Conservation (phyloP, 306 rosid genomes). For the peach (Prunus persica) region DNA sequence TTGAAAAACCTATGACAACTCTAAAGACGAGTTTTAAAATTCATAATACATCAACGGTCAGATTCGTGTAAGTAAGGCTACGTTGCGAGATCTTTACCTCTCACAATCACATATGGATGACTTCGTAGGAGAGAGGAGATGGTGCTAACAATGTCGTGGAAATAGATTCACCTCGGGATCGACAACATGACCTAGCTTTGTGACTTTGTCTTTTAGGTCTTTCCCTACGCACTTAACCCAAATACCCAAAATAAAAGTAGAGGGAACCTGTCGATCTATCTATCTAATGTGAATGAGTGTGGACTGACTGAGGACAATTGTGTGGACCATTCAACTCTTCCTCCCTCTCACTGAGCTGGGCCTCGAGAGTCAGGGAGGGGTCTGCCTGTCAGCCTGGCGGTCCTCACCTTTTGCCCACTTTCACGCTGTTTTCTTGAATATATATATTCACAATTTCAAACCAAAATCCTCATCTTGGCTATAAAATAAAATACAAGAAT, state of each 20-base stretch:
- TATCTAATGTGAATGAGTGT: neutral
- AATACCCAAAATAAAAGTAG: neutral
- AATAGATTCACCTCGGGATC: slow-evolving; percentile 44
- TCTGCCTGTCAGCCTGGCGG: slow-evolving; percentile 7
- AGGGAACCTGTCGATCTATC: neutral
- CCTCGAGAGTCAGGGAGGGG: neutral
- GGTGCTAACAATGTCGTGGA: neutral
- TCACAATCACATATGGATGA: neutral
- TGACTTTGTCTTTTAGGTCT: slow-evolving; percentile 23
- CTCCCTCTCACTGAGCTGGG: neutral
- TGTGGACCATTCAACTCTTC: slow-evolving; percentile 24
- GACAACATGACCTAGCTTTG: slow-evolving; percentile 9
- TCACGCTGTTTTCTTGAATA: neutral
- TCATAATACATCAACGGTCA: no score
- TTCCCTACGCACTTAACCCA: neutral
- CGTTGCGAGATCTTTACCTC: neutral
- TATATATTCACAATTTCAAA: neutral
- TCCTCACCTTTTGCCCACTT: slow-evolving; percentile 2
- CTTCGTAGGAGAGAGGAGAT: slow-evolving; percentile 1
- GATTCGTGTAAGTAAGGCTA: neutral
- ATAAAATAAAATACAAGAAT: neutral
- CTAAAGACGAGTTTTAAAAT: no score
- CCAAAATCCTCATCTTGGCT: neutral
- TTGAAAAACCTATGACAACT: neutral
- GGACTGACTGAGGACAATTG: neutral